phyloP scores from a whole-genome alignment of 352 stramenopile genomes.

The Phytophthora fragariaefolia region DNA sequence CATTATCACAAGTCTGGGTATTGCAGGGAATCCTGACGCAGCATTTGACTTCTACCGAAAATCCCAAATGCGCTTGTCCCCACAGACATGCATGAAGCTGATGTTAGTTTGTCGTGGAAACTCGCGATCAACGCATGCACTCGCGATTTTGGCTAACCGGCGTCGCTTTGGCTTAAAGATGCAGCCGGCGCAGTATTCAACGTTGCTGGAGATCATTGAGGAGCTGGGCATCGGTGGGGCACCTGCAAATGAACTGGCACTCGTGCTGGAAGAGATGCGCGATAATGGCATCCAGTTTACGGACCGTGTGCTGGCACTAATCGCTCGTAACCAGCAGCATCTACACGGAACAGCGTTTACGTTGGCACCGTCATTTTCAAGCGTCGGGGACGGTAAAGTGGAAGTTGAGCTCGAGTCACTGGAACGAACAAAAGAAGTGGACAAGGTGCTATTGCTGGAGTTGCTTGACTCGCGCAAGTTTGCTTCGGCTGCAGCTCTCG shows the following conservation, averaged over 20 bases:
- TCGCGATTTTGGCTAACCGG: conserved; percentile 59
- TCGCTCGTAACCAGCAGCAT: conserved; percentile 46
- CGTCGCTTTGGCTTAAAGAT: conserved; percentile 58
- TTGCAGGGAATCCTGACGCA: conserved; percentile 38
- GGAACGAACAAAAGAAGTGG: conserved; percentile 30
- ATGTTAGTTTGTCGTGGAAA: conserved; percentile 54
- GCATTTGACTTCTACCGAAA: conserved; percentile 73
- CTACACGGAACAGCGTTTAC: conserved; percentile 40
- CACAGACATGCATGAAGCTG: conserved; percentile 53
- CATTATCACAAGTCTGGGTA: conserved; percentile 57
- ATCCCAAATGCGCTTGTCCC: conserved; percentile 48
- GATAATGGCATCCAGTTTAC: conserved; percentile 35
- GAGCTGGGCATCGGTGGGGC: conserved; percentile 33
- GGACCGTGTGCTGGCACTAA: conserved; percentile 35
- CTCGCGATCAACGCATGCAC: conserved; percentile 48
- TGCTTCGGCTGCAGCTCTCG: conserved; percentile 41
- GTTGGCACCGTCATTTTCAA: conserved; percentile 7
- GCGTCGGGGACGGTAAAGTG: not conserved
- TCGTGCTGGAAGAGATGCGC: conserved; percentile 55
- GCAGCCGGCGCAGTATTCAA: conserved; percentile 46
- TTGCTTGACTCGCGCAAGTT: conserved; percentile 42
- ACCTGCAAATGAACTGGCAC: conserved; percentile 39
- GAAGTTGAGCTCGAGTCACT: not conserved
- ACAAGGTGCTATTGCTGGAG: conserved; percentile 31
- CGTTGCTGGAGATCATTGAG: conserved; percentile 56